These are phyloP conservation scores for Schizochytrium sp. DNA, from an alignment of 108 stramenopile genomes.

Conservation along the genomic window DNA sequence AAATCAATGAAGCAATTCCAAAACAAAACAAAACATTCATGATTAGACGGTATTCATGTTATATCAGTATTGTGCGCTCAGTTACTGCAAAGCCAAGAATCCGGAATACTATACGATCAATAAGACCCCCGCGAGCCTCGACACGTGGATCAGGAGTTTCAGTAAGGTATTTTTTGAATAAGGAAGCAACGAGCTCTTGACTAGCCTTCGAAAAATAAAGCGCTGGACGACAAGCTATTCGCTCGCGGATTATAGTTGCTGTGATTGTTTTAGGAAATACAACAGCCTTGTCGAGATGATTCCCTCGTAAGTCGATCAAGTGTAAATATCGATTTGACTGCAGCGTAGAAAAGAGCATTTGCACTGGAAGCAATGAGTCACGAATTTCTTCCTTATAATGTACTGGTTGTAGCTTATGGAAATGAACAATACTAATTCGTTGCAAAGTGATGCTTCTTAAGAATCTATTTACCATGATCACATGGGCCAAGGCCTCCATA, in stretches of 20 bases:
- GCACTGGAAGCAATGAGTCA: not conserved
- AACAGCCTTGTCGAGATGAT: not conserved
- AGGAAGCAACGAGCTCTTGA: not conserved
- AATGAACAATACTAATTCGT: not conserved
- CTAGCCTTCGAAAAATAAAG: not conserved
- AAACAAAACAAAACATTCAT: too few species aligned
- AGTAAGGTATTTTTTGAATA: slow-evolving; percentile 18
- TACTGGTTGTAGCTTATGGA: not conserved
- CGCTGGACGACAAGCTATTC: not conserved
- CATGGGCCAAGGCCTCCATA: not conserved
- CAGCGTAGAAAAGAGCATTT: slow-evolving; percentile 9
- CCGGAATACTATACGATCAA: slow-evolving; percentile 12
- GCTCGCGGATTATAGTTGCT: not conserved
- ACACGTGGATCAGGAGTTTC: slow-evolving; percentile 4
- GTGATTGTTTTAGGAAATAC: not conserved
- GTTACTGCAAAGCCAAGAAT: not conserved
- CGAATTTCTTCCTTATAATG: not conserved
- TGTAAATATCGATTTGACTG: not conserved
- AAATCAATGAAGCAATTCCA: too few species aligned
- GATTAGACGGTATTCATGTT: not conserved
- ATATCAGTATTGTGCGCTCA: slow-evolving; percentile 6
- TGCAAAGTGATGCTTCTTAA: not conserved
- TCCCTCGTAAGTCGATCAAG: not conserved
- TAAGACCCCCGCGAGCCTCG: slow-evolving; percentile 1
- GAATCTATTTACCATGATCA: not conserved